Evolutionary conservation across 169 alveolate genomes (phyloP).

Genomic region (Plasmodium adleri): DNA sequence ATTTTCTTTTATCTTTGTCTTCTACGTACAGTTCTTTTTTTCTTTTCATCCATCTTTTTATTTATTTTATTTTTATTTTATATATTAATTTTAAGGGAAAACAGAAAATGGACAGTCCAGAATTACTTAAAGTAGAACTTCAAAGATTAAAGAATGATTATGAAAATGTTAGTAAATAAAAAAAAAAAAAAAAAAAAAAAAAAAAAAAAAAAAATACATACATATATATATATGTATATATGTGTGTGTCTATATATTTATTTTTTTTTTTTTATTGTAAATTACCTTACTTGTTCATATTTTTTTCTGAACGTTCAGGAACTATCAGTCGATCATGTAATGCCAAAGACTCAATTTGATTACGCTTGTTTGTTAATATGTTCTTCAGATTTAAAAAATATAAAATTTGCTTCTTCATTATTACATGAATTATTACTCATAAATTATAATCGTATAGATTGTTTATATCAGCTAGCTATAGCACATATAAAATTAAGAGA

Average conservation of each 20-base stretch:
- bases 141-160: slow-evolving; percentile 53
- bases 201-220: not conserved
- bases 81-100: not conserved
- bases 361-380: slow-evolving; percentile 67
- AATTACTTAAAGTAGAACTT: slow-evolving; percentile 59
- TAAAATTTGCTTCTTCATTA: slow-evolving; percentile 49
- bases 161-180: slow-evolving; percentile 34
- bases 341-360: slow-evolving; percentile 71
- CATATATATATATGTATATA: not conserved
- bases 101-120: slow-evolving; percentile 70
- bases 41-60: not conserved
- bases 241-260: not conserved
- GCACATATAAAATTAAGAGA: slow-evolving; percentile 82
- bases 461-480: slow-evolving; percentile 85
- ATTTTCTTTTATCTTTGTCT: too few species aligned
- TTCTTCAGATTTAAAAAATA: slow-evolving; percentile 64
- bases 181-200: not conserved
- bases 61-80: not conserved
- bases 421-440: slow-evolving; percentile 59
- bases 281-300: not conserved
- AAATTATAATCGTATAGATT: slow-evolving; percentile 72
- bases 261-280: not conserved
- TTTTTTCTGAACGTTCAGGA: slow-evolving; percentile 24
- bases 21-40: too few species aligned
- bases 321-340: slow-evolving; percentile 59